Conservation (phyloP, 768 basidiomycete species). For the Boletus rufocinnamomeus region DNA sequence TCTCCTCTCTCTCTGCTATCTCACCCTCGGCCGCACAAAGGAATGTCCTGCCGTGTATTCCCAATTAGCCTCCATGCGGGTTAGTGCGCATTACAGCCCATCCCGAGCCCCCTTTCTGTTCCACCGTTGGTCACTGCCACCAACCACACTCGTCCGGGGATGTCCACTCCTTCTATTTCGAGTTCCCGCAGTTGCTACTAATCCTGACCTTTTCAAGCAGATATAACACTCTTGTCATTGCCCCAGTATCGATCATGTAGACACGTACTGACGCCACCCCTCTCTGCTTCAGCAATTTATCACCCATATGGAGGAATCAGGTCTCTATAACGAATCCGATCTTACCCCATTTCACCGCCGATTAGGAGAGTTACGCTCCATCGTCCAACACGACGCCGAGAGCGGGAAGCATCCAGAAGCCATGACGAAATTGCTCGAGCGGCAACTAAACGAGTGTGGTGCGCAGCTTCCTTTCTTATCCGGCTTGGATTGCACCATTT, state of each 20-base stretch:
- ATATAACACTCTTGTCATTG: constrained; percentile 22
- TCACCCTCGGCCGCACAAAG: constrained; percentile 94
- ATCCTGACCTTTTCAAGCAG: constrained; percentile 31
- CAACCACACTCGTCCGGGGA: constrained; percentile 1
- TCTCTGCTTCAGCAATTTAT: constrained; percentile 75
- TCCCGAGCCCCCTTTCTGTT: constrained; percentile 4
- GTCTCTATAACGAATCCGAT: constrained; percentile 90
- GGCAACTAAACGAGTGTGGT: constrained; percentile 93
- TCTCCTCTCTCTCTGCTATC: constrained; percentile 93
- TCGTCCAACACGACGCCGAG: constrained; percentile 81
- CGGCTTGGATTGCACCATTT: constrained; percentile 1
- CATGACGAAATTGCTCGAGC: constrained; percentile 85
- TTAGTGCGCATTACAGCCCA: constrained; percentile 47
- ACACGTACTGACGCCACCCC: constrained; percentile 28
- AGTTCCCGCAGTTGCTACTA: constrained; percentile 18
- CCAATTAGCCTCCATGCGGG: constrained; percentile 94
- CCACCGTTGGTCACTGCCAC: constrained; percentile 1
- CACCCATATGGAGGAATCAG: constrained; percentile 94
- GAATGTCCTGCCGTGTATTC: constrained; percentile 95
- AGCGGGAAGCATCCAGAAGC: constrained; percentile 82
- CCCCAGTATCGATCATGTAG: constrained; percentile 21
- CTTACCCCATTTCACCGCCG: constrained; percentile 86
- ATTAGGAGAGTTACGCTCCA: constrained; percentile 77
- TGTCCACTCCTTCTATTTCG: constrained; percentile 8
- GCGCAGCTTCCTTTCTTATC: constrained; percentile 35